Conservation (phyloP, 305 asterid genomes). For the Rubia occidens region DNA sequence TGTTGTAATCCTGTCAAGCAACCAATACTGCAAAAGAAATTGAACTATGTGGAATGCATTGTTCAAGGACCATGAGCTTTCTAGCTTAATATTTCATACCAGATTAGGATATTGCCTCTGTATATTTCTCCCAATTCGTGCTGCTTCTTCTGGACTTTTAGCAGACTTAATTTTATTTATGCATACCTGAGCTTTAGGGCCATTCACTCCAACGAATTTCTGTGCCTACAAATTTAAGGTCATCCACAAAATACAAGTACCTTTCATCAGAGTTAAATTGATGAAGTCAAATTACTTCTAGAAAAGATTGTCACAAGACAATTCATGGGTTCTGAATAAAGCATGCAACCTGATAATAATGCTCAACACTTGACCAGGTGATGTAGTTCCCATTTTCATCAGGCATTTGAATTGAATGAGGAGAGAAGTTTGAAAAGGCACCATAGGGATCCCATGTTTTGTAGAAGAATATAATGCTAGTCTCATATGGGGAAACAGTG, state of each 20-base stretch:
- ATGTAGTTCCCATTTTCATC: conserved; percentile 51
- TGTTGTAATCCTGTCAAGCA: not conserved
- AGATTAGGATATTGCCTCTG: conserved; percentile 68
- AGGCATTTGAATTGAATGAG: conserved; percentile 65
- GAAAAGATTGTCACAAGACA: not conserved
- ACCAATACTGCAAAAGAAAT: not conserved
- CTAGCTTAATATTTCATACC: conserved; percentile 33
- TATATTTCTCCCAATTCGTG: conserved; percentile 76
- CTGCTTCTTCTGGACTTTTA: conserved; percentile 97
- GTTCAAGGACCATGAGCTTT: not conserved
- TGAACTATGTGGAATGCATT: not conserved
- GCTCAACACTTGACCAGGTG: conserved; percentile 90
- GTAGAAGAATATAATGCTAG: conserved; percentile 78
- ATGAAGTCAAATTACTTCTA: not conserved
- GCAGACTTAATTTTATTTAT: conserved; percentile 58
- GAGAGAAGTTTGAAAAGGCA: conserved; percentile 87
- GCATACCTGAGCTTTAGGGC: conserved; percentile 46
- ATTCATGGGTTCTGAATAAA: conserved; percentile 5
- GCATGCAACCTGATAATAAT: conserved; percentile 77
- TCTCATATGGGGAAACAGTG: conserved; percentile 74
- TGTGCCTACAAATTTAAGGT: conserved; percentile 44
- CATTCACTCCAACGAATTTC: conserved; percentile 61
- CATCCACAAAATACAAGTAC: conserved; percentile 9
- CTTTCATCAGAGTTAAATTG: not conserved
- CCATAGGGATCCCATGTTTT: conserved; percentile 98